Evolutionary conservation across 108 stramenopile genomes (phyloP).

Genomic region (Stephanodiscus minutulus): DNA sequence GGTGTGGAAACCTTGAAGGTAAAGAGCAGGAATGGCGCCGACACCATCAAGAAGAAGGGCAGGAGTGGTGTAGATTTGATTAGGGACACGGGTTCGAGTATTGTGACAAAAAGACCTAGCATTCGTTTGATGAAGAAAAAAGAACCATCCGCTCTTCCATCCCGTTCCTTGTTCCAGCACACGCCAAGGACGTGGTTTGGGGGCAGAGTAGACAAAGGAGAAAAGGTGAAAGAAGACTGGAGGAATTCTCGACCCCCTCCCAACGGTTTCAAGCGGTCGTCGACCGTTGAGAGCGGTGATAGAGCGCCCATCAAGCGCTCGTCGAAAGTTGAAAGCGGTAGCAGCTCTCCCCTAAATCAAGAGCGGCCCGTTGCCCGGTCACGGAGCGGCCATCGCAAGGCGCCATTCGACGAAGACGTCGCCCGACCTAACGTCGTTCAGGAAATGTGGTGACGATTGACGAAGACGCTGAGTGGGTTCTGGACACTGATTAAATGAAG

Average conservation of each 20-base stretch:
- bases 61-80: not conserved
- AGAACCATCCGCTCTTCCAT: not conserved
- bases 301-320: not conserved
- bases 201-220: conserved; percentile 3
- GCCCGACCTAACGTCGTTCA: no score
- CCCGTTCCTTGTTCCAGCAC: conserved; percentile 10
- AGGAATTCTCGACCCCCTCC: conserved; percentile 2
- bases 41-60: not conserved
- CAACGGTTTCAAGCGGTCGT: not conserved
- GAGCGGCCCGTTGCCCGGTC: not conserved
- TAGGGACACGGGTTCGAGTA: not conserved
- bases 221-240: conserved; percentile 14
- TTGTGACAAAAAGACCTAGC: not conserved
- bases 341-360: not conserved
- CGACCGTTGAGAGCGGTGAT: not conserved
- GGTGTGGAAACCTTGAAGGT: not conserved
- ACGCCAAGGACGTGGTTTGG: conserved; percentile 16
- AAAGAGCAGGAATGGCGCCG: not conserved
- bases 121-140: not conserved
- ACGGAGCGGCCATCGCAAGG: not conserved
- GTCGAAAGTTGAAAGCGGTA: not conserved
- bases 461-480: no score
- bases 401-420: no score
- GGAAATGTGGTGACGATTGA: no score
- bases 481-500: no score